A percentile compares a stretch with the other conserved stretches of the same genome.
These are phyloP conservation scores for Eucalyptus cloeziana DNA, from an alignment of 345 rosid species.

Conservation along the genomic window DNA sequence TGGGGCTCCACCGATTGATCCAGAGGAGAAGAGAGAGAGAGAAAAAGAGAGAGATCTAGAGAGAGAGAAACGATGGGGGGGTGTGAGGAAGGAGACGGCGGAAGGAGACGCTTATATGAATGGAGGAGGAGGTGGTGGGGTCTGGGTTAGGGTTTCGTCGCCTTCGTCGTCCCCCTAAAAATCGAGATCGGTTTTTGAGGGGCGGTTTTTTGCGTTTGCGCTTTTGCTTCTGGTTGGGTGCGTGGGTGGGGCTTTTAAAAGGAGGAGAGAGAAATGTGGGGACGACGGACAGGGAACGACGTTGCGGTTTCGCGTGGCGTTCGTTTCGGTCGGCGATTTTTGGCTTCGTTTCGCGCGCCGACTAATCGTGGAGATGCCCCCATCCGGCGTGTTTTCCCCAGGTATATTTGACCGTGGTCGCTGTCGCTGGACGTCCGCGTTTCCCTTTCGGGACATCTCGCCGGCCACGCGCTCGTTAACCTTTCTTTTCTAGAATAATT, in stretches of 20 bases:
- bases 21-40: neutral
- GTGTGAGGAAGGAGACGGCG: neutral
- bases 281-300: neutral
- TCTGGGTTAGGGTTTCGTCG: neutral
- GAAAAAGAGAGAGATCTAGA: neutral
- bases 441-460: neutral
- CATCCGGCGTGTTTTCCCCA: neutral
- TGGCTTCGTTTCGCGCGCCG: neutral
- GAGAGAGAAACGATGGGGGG: neutral
- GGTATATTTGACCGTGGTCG: neutral
- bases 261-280: neutral
- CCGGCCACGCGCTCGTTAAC: neutral
- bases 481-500: neutral
- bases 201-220: neutral
- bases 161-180: neutral
- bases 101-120: neutral
- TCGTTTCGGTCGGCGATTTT: neutral
- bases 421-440: neutral
- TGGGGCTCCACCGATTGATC: neutral
- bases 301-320: neutral
- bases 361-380: neutral
- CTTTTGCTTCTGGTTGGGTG: neutral
- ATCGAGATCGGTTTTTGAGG: neutral
- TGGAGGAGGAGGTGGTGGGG: neutral
- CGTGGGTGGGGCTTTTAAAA: neutral